Percentiles rank a stretch among this genome's conserved stretches.
These are phyloP conservation scores for Leishmania guyanensis DNA, from an alignment of 208 protist species.

Conservation along the genomic window DNA sequence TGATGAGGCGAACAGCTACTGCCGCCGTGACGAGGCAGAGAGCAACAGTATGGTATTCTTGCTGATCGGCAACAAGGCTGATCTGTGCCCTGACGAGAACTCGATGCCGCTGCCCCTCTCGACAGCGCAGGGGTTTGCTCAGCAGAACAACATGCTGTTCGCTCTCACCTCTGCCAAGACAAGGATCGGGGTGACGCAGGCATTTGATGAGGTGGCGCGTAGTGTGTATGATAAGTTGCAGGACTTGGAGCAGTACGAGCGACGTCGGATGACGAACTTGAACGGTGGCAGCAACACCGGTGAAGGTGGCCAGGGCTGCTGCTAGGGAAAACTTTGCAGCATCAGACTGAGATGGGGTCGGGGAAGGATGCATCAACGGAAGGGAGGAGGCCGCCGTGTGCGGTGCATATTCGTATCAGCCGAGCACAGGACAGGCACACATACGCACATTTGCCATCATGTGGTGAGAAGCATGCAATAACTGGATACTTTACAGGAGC, in stretches of 20 bases:
- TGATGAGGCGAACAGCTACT: conserved; percentile 69
- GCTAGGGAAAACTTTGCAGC: conserved; percentile 1
- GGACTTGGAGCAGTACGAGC: conserved; percentile 25
- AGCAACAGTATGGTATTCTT: conserved; percentile 56
- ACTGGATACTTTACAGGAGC: not conserved
- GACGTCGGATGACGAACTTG: conserved; percentile 23
- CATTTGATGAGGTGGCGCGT: conserved; percentile 81
- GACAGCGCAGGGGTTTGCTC: conserved; percentile 65
- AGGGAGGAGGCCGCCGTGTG: not conserved
- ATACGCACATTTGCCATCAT: not conserved
- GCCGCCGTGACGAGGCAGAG: conserved; percentile 37
- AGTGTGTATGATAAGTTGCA: conserved; percentile 62
- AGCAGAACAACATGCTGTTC: conserved; percentile 80
- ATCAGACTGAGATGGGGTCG: not conserved
- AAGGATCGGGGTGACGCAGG: conserved; percentile 61
- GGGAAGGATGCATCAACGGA: not conserved
- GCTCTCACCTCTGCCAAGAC: conserved; percentile 87
- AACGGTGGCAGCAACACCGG: conserved; percentile 7
- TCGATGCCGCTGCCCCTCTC: conserved; percentile 54
- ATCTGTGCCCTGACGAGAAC: conserved; percentile 44
- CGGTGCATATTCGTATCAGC: not conserved
- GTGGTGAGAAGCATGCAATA: not conserved
- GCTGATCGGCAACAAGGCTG: conserved; percentile 89
- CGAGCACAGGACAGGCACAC: not conserved
- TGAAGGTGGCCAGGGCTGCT: conserved; percentile 20